Conservation (phyloP, 345 rosid genomes). For the Lepidium aucheri region DNA sequence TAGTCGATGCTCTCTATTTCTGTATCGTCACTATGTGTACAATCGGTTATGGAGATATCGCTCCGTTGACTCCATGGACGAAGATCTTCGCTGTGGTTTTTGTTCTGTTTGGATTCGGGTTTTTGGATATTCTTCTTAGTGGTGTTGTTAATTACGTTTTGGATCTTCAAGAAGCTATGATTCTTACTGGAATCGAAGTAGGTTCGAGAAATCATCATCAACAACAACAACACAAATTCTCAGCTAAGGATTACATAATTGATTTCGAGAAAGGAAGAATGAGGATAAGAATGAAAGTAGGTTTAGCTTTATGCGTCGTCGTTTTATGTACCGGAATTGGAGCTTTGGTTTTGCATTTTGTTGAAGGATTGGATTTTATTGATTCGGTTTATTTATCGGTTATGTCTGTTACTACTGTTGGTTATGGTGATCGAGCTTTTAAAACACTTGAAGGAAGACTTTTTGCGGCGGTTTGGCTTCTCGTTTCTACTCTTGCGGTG, state of each 20-base stretch:
- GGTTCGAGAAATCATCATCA: neutral
- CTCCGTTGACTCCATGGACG: conserved; percentile 53
- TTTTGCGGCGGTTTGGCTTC: conserved; percentile 64
- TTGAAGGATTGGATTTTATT: conserved; percentile 46
- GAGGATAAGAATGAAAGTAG: conserved; percentile 76
- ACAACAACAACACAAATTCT: conserved; percentile 17
- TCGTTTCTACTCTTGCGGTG: conserved; percentile 63
- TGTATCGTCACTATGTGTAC: conserved; percentile 84
- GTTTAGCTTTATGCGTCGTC: conserved; percentile 61
- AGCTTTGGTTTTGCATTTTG: conserved; percentile 38
- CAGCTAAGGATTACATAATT: conserved; percentile 43
- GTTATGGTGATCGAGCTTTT: conserved; percentile 66
- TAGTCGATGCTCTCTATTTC: conserved; percentile 69
- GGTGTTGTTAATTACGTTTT: conserved; percentile 60
- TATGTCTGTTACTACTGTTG: conserved; percentile 79
- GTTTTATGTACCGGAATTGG: conserved; percentile 56
- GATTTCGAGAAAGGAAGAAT: conserved; percentile 69
- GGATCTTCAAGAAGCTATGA: conserved; percentile 57
- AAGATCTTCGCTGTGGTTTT: conserved; percentile 61
- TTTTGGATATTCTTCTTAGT: conserved; percentile 53
- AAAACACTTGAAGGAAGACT: conserved; percentile 51
- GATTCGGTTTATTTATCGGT: conserved; percentile 70
- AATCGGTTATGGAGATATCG: conserved; percentile 75
- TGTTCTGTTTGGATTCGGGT: conserved; percentile 67
- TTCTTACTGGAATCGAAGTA: conserved; percentile 39